These are phyloP conservation scores for Pleurotus djamor DNA, from an alignment of 768 basidiomycete genomes.

Conservation along the genomic window DNA sequence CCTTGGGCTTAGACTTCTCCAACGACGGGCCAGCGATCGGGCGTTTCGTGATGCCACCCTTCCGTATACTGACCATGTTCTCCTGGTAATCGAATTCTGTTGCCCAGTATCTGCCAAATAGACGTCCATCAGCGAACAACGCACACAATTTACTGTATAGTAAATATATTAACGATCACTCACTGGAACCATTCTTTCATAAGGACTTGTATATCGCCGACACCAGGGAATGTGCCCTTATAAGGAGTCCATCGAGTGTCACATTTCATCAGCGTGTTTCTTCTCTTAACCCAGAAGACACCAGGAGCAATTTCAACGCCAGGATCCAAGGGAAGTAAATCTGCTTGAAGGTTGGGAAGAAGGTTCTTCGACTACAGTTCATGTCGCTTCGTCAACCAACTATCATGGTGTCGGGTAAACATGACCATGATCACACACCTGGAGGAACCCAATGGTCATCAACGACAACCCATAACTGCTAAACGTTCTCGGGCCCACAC, in stretches of 20 bases:
- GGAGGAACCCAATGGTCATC: conserved; percentile 61
- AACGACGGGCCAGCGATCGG: background rate
- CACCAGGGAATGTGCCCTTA: conserved; percentile 11
- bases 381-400: background rate
- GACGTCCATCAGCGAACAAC: background rate
- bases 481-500: conserved; percentile 32
- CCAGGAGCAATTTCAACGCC: conserved; percentile 8
- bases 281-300: conserved; percentile 29
- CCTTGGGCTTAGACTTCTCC: background rate
- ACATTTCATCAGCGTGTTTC: conserved; percentile 15
- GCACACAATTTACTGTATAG: background rate
- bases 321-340: conserved; percentile 15
- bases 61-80: conserved; percentile 32
- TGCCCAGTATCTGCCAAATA: conserved; percentile 40
- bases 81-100: conserved; percentile 29
- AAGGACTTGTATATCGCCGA: conserved; percentile 16
- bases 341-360: conserved; percentile 54
- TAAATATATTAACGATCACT: conserved; percentile 10
- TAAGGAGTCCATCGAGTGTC: conserved; percentile 24
- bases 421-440: conserved; percentile 33
- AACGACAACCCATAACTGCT: conserved; percentile 61
- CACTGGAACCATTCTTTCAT: conserved; percentile 42
- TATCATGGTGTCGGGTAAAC: background rate
- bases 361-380: conserved; percentile 34
- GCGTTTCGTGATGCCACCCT: conserved; percentile 35